Percentiles rank a stretch among this genome's conserved stretches.
phyloP scores from a whole-genome alignment of 805 yeast genomes.

The Kluyveromyces siamensis region DNA sequence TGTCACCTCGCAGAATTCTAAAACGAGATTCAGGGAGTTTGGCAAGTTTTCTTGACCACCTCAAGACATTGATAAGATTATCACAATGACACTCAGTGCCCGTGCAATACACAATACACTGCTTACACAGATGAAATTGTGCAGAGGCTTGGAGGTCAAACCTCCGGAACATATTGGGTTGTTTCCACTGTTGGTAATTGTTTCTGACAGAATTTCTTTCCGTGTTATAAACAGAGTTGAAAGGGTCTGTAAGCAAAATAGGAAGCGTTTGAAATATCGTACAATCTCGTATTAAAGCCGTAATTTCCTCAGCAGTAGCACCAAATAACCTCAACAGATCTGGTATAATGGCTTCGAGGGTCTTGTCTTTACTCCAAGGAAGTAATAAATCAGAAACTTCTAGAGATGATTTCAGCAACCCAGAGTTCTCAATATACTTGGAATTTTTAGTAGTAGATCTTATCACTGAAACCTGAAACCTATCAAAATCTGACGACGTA shows the following conservation, averaged over 20 bases:
- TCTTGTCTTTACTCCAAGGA: conserved; percentile 26
- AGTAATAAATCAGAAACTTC: conserved; percentile 45
- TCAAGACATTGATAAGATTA: not conserved
- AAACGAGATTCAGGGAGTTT: conserved; percentile 8
- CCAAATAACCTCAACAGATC: not conserved
- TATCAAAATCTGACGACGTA: conserved; percentile 15
- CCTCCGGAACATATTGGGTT: conserved; percentile 71
- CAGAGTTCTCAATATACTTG: conserved; percentile 25
- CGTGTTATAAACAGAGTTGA: not conserved
- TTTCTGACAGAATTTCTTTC: not conserved
- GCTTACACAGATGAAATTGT: conserved; percentile 55
- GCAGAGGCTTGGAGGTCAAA: conserved; percentile 84
- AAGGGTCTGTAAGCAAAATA: not conserved
- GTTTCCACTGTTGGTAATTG: conserved; percentile 21
- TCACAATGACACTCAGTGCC: conserved; percentile 19
- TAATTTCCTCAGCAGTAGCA: not conserved
- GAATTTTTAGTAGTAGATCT: conserved; percentile 17
- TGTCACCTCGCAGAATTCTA: conserved; percentile 11
- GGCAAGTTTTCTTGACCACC: conserved; percentile 2
- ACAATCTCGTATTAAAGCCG: not conserved
- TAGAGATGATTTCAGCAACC: conserved; percentile 46
- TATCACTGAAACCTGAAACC: conserved; percentile 21
- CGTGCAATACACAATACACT: conserved; percentile 67
- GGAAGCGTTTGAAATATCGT: not conserved
- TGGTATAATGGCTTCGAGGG: not conserved